Percentiles rank a stretch among this genome's conserved stretches.
These are phyloP conservation scores for Pseudopyricularia javanii DNA, from an alignment of 2,329 filamentous ascomycete species.

Conservation along the genomic window DNA sequence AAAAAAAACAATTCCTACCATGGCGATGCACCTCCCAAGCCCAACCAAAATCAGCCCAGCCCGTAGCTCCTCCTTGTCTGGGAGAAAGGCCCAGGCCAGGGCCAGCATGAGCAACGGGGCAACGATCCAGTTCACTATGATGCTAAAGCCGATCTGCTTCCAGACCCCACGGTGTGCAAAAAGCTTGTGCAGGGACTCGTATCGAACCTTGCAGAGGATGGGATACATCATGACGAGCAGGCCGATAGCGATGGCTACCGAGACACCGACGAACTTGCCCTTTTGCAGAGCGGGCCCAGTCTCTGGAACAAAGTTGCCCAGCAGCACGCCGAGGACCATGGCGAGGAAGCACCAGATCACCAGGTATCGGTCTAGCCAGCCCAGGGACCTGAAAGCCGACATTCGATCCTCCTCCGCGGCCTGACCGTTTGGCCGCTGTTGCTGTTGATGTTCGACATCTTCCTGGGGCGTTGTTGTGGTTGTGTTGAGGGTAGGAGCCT, in stretches of 20 bases:
- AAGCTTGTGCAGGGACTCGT: constrained; percentile 59
- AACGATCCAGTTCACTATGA: constrained; percentile 72
- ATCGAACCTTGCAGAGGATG: constrained; percentile 77
- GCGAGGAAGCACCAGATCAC: constrained; percentile 67
- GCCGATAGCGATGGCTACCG: constrained; percentile 50
- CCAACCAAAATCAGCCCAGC: constrained; percentile 72
- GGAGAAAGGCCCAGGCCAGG: constrained; percentile 57
- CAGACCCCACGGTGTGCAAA: constrained; percentile 52
- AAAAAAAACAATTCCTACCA: constrained; percentile 38
- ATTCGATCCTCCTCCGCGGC: constrained; percentile 5
- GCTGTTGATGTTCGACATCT: background rate
- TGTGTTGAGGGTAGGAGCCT: background rate
- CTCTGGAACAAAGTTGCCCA: constrained; percentile 61
- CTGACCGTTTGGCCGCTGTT: background rate
- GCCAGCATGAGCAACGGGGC: constrained; percentile 70
- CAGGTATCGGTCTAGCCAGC: constrained; percentile 50
- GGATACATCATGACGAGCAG: constrained; percentile 91
- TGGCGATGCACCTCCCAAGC: constrained; percentile 75
- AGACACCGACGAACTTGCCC: constrained; percentile 51
- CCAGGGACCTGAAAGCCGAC: constrained; percentile 41
- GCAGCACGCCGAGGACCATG: constrained; percentile 62
- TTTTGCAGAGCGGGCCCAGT: constrained; percentile 51
- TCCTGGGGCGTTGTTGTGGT: background rate
- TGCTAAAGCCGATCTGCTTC: constrained; percentile 67
- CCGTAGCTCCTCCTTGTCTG: constrained; percentile 42